These are phyloP conservation scores for Tricholoma saponaceum DNA, from an alignment of 768 basidiomycete genomes.

Conservation along the genomic window DNA sequence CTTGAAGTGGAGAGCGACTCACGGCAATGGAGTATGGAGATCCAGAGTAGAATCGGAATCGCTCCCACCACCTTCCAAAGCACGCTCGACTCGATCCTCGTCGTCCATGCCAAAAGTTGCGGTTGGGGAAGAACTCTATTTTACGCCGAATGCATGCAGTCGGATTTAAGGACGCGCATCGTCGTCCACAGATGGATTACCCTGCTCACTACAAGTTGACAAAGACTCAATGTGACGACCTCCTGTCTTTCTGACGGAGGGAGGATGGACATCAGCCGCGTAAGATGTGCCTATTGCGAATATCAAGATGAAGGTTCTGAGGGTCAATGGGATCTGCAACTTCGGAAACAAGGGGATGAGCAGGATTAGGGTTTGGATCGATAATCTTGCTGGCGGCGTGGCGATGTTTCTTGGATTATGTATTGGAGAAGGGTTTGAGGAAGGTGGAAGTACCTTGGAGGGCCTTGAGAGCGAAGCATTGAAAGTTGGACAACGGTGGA, in stretches of 20 bases:
- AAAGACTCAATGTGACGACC: too few species aligned
- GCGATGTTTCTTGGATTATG: too few species aligned
- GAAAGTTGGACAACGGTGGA: background rate
- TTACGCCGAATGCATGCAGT: slow-evolving; percentile 14
- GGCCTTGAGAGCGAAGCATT: slow-evolving; percentile 16
- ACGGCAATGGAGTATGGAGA: slow-evolving; percentile 68
- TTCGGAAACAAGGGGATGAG: too few species aligned
- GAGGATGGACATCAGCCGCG: too few species aligned
- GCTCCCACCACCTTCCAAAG: slow-evolving; percentile 27
- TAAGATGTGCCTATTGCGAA: slow-evolving; percentile 13
- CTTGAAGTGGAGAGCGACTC: slow-evolving; percentile 28
- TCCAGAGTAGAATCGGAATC: slow-evolving; percentile 68
- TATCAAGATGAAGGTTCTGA: slow-evolving; percentile 16
- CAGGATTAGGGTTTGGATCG: too few species aligned
- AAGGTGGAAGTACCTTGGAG: too few species aligned
- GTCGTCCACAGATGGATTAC: too few species aligned
- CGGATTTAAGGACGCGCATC: slow-evolving; percentile 17
- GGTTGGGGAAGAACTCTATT: background rate
- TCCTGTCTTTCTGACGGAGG: too few species aligned
- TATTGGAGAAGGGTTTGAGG: too few species aligned
- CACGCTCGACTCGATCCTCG: slow-evolving; percentile 4
- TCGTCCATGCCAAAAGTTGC: background rate
- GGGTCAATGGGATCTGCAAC: slow-evolving; percentile 32
- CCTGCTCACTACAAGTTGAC: too few species aligned
- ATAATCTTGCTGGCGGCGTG: slow-evolving; percentile 38